Base-by-base conservation (phyloP, 140 eudicot genomes). In the Flaveria floridana region DNA sequence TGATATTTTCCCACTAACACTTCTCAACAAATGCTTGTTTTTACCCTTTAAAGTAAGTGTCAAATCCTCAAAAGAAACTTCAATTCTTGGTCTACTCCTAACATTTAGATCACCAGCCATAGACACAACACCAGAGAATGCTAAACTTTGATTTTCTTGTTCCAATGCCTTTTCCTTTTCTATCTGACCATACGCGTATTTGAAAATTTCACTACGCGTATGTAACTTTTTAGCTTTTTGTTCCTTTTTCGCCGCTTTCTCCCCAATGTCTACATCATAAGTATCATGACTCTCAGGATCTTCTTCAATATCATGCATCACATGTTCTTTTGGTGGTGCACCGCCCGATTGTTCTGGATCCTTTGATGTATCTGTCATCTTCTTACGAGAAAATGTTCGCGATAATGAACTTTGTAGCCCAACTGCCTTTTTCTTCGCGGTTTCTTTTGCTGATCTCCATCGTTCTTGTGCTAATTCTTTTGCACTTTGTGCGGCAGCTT, bases 121-220 rank as follows among this genome's bases (percentile, higher is more conserved):
- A 4, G 91, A 77, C 44, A 93, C 78, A n/a, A 93, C 94, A 52
- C 98, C 97, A 2, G 96, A 87, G 19, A 88, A 88, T 16, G 85
- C 80, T 84, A 88, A 65, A 72, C 84, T 81, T 37, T 84, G 66
- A 16, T 78, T 80, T 72, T 86, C 85, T 75, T 85, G 87, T 68
- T 93, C 91, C 46, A 83, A 13, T 16, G 97, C 92, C 80, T 93
- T 93, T 73, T 93, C 99, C 74, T 88, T 93, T 78, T 90, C 96
- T 64, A 93, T 88, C 65, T 93, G 91, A 30, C 95, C 96, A 72
- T 92, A 92, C 23, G 98, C 98, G 68, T 89, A 92, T 67, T 85
- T 81, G 74, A 89, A 92, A 46, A 89, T 87, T 65, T 92, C 92
- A 78, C 95, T 92, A 26, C 88, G 87, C 2, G 96, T 85, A 11